A percentile compares a stretch with the other conserved stretches of the same genome.
phyloP scores from a whole-genome alignment of 257 asterid genomes.

The Voacanga thouarsii region DNA sequence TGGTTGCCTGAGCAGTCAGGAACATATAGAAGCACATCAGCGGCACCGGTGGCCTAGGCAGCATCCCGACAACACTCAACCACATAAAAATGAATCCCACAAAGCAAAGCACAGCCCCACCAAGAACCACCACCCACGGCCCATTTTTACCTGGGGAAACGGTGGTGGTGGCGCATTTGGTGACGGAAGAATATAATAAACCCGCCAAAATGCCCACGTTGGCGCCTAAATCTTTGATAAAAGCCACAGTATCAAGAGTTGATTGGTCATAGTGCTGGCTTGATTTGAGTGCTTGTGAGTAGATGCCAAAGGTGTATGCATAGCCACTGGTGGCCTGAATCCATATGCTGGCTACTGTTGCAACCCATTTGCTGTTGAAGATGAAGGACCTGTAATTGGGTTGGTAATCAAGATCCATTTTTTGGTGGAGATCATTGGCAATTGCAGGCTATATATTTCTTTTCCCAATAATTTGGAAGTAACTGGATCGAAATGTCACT shows the following conservation, averaged over 20 bases:
- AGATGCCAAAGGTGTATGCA: constrained; percentile 36
- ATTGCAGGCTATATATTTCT: not conserved
- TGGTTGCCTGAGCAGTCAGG: constrained; percentile 78
- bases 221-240: constrained; percentile 86
- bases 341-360: constrained; percentile 40
- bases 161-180: not conserved
- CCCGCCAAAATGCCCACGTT: constrained; percentile 79
- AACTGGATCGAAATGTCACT: not conserved
- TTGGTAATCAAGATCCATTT: constrained; percentile 41
- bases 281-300: constrained; percentile 32
- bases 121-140: constrained; percentile 69
- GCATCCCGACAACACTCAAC: constrained; percentile 70
- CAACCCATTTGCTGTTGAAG: constrained; percentile 33
- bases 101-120: constrained; percentile 68
- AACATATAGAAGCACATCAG: constrained; percentile 71
- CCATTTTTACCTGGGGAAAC: constrained; percentile 27
- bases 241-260: constrained; percentile 70
- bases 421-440: not conserved
- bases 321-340: constrained; percentile 41
- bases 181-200: constrained; percentile 54
- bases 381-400: constrained; percentile 28
- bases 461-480: not conserved
- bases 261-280: constrained; percentile 58
- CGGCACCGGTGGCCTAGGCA: constrained; percentile 57
- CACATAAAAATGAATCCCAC: constrained; percentile 81